A percentile compares a stretch with the other conserved stretches of the same genome.
Evolutionary conservation across 2,329 filamentous ascomycete species (phyloP).

Genomic region (Alternaria gaisen): DNA sequence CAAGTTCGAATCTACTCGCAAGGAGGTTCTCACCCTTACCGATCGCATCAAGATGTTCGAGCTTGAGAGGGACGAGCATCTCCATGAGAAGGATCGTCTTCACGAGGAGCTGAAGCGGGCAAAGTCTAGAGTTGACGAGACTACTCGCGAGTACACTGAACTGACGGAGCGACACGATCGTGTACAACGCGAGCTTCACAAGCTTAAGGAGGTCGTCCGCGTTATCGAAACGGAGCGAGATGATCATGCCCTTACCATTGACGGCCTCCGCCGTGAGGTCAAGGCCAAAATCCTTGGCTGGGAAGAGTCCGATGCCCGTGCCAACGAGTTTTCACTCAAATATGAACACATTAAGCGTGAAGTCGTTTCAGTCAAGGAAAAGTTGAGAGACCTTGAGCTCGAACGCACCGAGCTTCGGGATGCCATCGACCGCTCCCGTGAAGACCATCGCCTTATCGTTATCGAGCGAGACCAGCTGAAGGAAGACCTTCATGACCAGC

Average conservation of each 20-base stretch:
- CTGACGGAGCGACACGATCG: constrained; percentile 34
- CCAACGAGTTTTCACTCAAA: constrained; percentile 29
- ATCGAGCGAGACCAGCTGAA: constrained; percentile 37
- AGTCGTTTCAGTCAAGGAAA: constrained; percentile 35
- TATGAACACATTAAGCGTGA: constrained; percentile 37
- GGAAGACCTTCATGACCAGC: constrained; percentile 33
- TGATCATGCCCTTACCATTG: constrained; percentile 30
- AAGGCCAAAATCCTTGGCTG: constrained; percentile 29
- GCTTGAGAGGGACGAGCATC: constrained; percentile 33
- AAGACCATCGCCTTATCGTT: constrained; percentile 31
- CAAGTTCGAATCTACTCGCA: constrained; percentile 34
- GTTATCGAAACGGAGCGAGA: constrained; percentile 33
- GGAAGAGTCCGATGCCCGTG: constrained; percentile 35
- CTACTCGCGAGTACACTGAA: constrained; percentile 32
- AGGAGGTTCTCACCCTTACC: constrained; percentile 29
- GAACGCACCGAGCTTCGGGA: constrained; percentile 32
- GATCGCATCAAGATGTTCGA: constrained; percentile 37
- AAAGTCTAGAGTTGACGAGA: constrained; percentile 29
- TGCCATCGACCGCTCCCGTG: constrained; percentile 25
- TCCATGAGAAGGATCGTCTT: constrained; percentile 37
- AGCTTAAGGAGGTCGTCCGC: constrained; percentile 33
- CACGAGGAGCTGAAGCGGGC: constrained; percentile 35
- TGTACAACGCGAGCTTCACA: constrained; percentile 31
- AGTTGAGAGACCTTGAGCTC: constrained; percentile 28
- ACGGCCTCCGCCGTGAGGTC: constrained; percentile 33